Base-by-base conservation (phyloP, 257 asterid genomes). In the Avicennia marina region DNA sequence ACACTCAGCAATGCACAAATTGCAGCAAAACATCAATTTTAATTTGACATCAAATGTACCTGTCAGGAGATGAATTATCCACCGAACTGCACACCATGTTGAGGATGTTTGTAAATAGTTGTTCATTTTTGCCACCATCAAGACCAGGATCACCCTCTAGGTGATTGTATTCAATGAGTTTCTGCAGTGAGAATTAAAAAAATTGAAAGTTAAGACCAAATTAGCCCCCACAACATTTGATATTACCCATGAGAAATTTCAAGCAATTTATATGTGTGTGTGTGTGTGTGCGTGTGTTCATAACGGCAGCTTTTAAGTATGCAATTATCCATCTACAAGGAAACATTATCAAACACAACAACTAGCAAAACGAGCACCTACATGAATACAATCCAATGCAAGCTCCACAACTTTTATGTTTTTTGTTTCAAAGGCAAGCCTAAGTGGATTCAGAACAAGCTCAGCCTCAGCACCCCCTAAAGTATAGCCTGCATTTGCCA, bases 361-460 rank as follows among this genome's bases (percentile, higher is more conserved):
- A 53, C 39, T 22, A 58, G 66, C 17, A 61, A 66, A 53, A 71
- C 39, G 65, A 58, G 56, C 64, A 76, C 99, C 65, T 86, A 93
- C 99, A 78, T 93, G 99, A 73, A 93, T 96, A 78, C 99, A 93
- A 86, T 93, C 99, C 83, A 93, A 77, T 56, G 96, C 97, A 69
- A 93, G 99, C 82, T 93, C 99, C 73, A 82, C 74, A 22, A 93
- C 66, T 85, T 77, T 89, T 29, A 78, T 73, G 80, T 84, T 82
- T 76, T 89, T 89, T 48, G 97, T 89, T 78, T 89, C 96, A 66
- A 89, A 89, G 40, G 99, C 94, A 71, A 84, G 85, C 71, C 90
- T 75, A 25, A 93, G 84, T 11, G 97, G 97, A 69, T 70, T 89
- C 74, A 93, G 63, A 53, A 93, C 89, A 66, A 93, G 90, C 82